Evolutionary conservation across 2,329 filamentous ascomycete genomes (phyloP).

Genomic region (Septoria linicola): DNA sequence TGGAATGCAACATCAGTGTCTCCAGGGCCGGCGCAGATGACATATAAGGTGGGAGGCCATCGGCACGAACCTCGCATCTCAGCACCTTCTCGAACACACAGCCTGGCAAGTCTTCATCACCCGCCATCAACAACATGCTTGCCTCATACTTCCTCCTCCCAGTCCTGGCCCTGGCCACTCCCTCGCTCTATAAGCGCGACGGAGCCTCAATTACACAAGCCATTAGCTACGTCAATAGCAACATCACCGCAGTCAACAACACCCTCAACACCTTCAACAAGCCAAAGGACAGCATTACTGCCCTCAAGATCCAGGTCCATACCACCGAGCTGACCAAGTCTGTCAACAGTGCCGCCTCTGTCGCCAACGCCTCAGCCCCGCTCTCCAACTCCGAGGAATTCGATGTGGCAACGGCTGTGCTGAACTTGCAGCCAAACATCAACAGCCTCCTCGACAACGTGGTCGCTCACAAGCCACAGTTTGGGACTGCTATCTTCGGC

Average conservation of each 20-base stretch:
- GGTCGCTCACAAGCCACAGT: constrained; percentile 7
- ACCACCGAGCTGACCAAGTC: constrained; percentile 10
- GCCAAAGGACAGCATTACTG: constrained; percentile 15
- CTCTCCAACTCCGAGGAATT: constrained; percentile 11
- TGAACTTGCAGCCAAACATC: constrained; percentile 13
- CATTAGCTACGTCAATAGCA: constrained; percentile 15
- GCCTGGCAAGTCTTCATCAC: too few species aligned
- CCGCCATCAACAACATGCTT: too few species aligned
- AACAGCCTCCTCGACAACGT: constrained; percentile 12
- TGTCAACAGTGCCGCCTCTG: constrained; percentile 10
- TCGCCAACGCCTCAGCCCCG: constrained; percentile 5
- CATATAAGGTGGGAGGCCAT: too few species aligned
- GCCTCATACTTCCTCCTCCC: constrained; percentile 5
- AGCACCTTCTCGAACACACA: too few species aligned
- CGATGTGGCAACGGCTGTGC: constrained; percentile 8
- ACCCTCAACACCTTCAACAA: constrained; percentile 14
- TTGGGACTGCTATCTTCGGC: constrained; percentile 11
- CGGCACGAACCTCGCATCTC: too few species aligned
- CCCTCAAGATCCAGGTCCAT: constrained; percentile 8
- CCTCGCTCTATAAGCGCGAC: constrained; percentile 12
- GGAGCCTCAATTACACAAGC: constrained; percentile 9
- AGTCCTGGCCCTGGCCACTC: constrained; percentile 7
- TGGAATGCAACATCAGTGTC: too few species aligned
- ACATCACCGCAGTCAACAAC: constrained; percentile 16
- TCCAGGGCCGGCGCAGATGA: too few species aligned